Evolutionary conservation across 352 stramenopile genomes (phyloP).

Genomic region (Phytophthora syringae): DNA sequence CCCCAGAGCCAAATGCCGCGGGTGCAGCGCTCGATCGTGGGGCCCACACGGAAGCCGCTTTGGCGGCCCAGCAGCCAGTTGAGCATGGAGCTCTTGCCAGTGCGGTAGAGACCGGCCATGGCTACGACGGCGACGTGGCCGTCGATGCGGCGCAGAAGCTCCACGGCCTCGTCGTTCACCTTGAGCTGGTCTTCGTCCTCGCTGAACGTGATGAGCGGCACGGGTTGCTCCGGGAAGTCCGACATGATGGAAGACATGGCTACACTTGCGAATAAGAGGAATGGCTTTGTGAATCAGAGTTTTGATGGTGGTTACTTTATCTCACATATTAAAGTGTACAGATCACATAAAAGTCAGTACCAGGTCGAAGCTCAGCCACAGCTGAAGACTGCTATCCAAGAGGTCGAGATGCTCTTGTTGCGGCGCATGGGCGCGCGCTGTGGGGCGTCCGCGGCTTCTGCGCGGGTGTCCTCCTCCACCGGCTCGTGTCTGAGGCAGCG

Average conservation of each 20-base stretch:
- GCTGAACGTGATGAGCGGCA: constrained; percentile 88
- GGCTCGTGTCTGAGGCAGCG: constrained; percentile 21
- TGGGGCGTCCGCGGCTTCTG: constrained; percentile 10
- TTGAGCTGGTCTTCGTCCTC: constrained; percentile 82
- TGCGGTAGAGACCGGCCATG: constrained; percentile 89
- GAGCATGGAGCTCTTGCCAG: constrained; percentile 88
- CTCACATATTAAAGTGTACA: background rate
- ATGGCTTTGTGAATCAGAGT: background rate
- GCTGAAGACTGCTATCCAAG: constrained; percentile 10
- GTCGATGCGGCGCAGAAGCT: constrained; percentile 71
- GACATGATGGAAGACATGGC: constrained; percentile 37
- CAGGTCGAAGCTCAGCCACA: constrained; percentile 21
- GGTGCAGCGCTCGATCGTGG: constrained; percentile 85
- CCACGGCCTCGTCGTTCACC: constrained; percentile 80
- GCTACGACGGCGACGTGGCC: constrained; percentile 81
- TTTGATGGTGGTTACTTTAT: background rate
- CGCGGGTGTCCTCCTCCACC: constrained; percentile 7
- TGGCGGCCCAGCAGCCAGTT: constrained; percentile 84
- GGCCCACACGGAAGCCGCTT: constrained; percentile 81
- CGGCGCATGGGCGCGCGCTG: constrained; percentile 41
- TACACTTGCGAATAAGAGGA: constrained; percentile 19
- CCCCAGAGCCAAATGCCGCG: constrained; percentile 90
- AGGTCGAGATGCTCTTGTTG: constrained; percentile 51
- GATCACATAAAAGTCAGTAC: constrained; percentile 4
- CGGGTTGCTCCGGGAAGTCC: constrained; percentile 76